Evolutionary conservation across 2,329 filamentous ascomycete genomes (phyloP).

Genomic region (Botrytis porri): DNA sequence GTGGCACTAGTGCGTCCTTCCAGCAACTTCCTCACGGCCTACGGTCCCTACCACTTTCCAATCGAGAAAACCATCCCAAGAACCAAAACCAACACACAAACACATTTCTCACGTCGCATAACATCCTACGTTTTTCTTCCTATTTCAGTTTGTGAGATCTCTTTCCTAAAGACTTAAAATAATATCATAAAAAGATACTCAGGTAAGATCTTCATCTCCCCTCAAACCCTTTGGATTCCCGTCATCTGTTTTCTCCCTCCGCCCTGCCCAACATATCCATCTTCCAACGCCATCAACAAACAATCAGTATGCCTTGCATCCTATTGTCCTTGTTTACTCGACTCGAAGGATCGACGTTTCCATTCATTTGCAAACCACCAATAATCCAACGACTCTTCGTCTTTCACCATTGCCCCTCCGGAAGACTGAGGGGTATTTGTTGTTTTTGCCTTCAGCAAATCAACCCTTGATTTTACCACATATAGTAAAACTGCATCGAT

Average conservation of each 20-base stretch:
- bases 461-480: not conserved
- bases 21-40: slow-evolving; percentile 15
- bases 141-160: slow-evolving; percentile 12
- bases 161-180: not conserved
- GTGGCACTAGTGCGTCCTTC: slow-evolving; percentile 20
- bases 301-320: not conserved
- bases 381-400: slow-evolving; percentile 18
- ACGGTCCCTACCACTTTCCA: slow-evolving; percentile 8
- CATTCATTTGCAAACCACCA: not conserved
- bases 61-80: slow-evolving; percentile 16
- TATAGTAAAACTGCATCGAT: slow-evolving; percentile 5
- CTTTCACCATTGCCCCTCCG: slow-evolving; percentile 30
- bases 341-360: not conserved
- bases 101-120: slow-evolving; percentile 15
- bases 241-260: slow-evolving; percentile 20
- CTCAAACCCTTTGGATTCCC: not conserved
- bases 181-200: slow-evolving; percentile 3
- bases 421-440: slow-evolving; percentile 32
- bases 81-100: slow-evolving; percentile 9
- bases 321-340: not conserved
- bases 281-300: slow-evolving; percentile 4
- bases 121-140: not conserved
- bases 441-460: not conserved
- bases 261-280: not conserved
- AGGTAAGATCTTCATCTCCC: slow-evolving; percentile 18